Percentiles rank a stretch among this genome's conserved stretches.
Evolutionary conservation across 1,139 yeast species (phyloP).

Genomic region (Yamadazyma sp.): DNA sequence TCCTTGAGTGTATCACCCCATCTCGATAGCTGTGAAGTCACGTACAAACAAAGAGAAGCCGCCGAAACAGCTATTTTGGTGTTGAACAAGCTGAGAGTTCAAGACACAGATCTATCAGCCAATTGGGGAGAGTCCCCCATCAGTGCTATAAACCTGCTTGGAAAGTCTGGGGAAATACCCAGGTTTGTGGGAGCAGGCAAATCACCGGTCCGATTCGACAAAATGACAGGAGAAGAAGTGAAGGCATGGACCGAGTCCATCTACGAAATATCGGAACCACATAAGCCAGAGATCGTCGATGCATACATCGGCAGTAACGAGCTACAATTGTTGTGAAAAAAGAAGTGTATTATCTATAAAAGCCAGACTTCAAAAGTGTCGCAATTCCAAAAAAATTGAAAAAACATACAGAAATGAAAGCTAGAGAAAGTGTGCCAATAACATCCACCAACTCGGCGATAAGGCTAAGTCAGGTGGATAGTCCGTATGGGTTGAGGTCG

Average conservation of each 20-base stretch:
- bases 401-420: neutral
- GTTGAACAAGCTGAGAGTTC: slow-evolving; percentile 31
- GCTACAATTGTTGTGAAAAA: neutral
- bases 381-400: neutral
- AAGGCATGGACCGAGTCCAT: slow-evolving; percentile 9
- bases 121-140: slow-evolving; percentile 31
- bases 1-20: slow-evolving; percentile 23
- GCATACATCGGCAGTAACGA: neutral
- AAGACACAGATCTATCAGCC: slow-evolving; percentile 30
- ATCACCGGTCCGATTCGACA: slow-evolving; percentile 21
- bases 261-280: slow-evolving; percentile 15
- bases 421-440: slow-evolving; percentile 22
- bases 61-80: slow-evolving; percentile 39
- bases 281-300: neutral
- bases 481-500: slow-evolving; percentile 15
- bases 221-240: slow-evolving; percentile 15
- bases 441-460: slow-evolving; percentile 37
- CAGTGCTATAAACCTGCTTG: slow-evolving; percentile 4
- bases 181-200: slow-evolving; percentile 17
- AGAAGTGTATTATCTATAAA: neutral
- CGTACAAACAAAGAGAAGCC: slow-evolving; percentile 29
- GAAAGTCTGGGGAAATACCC: slow-evolving; percentile 15
- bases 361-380: no score
- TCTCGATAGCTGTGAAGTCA: slow-evolving; percentile 25
- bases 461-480: slow-evolving; percentile 27